A percentile compares a stretch with the other conserved stretches of the same genome.
These are phyloP conservation scores for Cryptosporidium tyzzeri DNA, from an alignment of 169 alveolate genomes.

Conservation along the genomic window DNA sequence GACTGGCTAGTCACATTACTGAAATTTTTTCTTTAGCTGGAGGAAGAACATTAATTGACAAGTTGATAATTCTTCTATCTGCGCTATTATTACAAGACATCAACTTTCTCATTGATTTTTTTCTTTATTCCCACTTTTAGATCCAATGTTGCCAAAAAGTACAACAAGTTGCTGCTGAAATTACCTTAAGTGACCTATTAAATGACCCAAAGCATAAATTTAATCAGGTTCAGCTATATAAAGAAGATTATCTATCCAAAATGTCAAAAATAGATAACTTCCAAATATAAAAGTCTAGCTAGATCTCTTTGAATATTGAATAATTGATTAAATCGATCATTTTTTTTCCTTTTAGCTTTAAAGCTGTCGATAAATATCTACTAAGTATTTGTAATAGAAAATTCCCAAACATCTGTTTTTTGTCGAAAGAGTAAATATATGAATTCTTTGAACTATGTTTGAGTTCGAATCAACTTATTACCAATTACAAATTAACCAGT, in stretches of 20 bases:
- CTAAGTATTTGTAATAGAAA: background rate
- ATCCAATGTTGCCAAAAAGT: conserved; percentile 64
- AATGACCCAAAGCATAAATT: conserved; percentile 45
- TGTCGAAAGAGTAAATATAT: background rate
- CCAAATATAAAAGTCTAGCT: conserved; percentile 13
- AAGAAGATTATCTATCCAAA: background rate
- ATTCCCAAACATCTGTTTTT: background rate
- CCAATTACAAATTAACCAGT: conserved; percentile 9
- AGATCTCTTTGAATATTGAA: background rate
- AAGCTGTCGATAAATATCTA: background rate
- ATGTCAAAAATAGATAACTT: conserved; percentile 26
- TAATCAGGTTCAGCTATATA: conserved; percentile 19
- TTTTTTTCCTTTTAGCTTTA: background rate
- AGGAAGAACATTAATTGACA: background rate
- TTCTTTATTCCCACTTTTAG: conserved; percentile 3
- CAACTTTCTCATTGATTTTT: background rate
- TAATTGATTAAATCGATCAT: background rate
- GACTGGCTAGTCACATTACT: background rate
- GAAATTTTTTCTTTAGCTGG: background rate
- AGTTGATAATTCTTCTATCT: background rate
- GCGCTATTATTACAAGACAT: background rate
- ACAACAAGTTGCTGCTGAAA: conserved; percentile 67
- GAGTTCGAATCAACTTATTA: background rate
- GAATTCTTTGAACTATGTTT: background rate
- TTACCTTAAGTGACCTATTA: conserved; percentile 49